phyloP scores from a whole-genome alignment of 2,329 filamentous ascomycete genomes.

The Hymenotorrendiella dingleyae region DNA sequence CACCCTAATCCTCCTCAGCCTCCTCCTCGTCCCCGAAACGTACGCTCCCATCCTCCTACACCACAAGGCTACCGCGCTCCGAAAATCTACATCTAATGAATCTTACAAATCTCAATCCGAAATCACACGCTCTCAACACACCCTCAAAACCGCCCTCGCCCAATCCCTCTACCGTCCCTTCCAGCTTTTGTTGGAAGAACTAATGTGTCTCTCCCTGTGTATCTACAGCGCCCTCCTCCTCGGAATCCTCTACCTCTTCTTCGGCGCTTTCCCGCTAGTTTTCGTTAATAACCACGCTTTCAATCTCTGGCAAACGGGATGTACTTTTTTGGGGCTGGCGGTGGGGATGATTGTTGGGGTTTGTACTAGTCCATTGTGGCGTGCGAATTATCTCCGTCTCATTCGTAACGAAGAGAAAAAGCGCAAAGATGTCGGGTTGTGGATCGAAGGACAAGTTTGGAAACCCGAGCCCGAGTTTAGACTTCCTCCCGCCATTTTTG shows the following conservation, averaged over 20 bases:
- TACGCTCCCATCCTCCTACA: constrained; percentile 49
- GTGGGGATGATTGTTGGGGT: constrained; percentile 55
- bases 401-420: no score
- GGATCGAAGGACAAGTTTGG: constrained; percentile 33
- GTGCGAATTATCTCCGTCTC: no score
- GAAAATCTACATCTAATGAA: constrained; percentile 27
- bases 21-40: constrained; percentile 50
- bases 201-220: constrained; percentile 41
- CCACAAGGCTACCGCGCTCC: constrained; percentile 24
- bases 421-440: no score
- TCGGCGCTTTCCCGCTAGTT: constrained; percentile 38
- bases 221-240: constrained; percentile 43
- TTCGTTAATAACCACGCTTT: constrained; percentile 41
- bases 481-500: constrained; percentile 65
- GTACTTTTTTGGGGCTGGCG: constrained; percentile 40
- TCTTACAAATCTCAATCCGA: constrained; percentile 33
- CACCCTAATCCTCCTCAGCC: constrained; percentile 47
- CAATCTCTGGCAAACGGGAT: constrained; percentile 38
- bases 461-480: constrained; percentile 81
- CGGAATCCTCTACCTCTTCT: constrained; percentile 33
- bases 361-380: no score
- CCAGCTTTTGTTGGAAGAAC: constrained; percentile 59
- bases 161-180: constrained; percentile 56
- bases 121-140: not conserved
- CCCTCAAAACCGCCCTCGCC: constrained; percentile 37